A percentile compares a stretch with the other conserved stretches of the same genome.
These are phyloP conservation scores for Knoxia roxburghii DNA, from an alignment of 257 asterid species.

Conservation along the genomic window DNA sequence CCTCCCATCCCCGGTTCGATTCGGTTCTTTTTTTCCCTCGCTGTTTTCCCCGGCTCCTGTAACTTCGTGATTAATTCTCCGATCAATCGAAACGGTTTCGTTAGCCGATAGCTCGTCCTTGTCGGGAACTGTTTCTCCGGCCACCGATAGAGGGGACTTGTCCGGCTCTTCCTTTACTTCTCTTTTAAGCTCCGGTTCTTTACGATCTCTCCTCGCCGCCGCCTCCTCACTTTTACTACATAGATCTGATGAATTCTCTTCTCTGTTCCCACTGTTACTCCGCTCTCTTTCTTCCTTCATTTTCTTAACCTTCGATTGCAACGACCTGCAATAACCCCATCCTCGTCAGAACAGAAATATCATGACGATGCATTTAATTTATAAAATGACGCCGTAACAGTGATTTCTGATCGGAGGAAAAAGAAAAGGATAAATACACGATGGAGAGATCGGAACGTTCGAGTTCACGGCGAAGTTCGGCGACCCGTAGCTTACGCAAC, in stretches of 20 bases:
- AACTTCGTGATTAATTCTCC: neutral
- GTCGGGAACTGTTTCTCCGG: neutral
- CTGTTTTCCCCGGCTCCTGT: neutral
- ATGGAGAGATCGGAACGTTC: constrained; percentile 81
- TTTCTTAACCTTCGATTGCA: constrained; percentile 53
- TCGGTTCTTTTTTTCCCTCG: neutral
- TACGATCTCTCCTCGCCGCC: neutral
- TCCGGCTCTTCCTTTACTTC: constrained; percentile 3
- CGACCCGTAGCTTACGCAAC: constrained; percentile 65
- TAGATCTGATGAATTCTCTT: constrained; percentile 12
- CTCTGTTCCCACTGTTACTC: constrained; percentile 28
- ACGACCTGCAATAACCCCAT: constrained; percentile 45
- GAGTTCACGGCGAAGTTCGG: constrained; percentile 72
- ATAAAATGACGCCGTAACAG: constrained; percentile 1
- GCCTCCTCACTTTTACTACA: neutral
- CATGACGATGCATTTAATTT: neutral
- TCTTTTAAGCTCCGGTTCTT: neutral
- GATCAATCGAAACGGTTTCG: neutral
- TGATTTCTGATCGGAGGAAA: neutral
- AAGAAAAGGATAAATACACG: constrained; percentile 41
- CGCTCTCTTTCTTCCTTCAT: constrained; percentile 60
- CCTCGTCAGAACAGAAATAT: neutral
- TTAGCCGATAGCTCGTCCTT: constrained; percentile 2
- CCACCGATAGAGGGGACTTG: constrained; percentile 8
- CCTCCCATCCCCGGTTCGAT: neutral